Conservation (phyloP, 805 yeast species). For the Candida morakotiae region DNA sequence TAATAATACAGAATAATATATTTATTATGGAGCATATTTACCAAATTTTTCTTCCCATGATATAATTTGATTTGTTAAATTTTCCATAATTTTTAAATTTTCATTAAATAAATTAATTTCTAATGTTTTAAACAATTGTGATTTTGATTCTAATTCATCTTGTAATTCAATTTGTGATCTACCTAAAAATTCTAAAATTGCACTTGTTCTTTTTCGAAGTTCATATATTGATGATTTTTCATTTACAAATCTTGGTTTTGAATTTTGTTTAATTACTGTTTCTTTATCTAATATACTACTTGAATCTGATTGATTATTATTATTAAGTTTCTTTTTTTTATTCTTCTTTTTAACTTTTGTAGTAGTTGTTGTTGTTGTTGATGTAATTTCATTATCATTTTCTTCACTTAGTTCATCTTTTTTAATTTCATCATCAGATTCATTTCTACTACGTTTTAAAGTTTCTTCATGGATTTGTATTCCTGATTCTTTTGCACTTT, state of each 20-base stretch:
- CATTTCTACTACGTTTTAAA: not conserved
- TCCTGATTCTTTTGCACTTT: conserved; percentile 46
- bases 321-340: conserved; percentile 6
- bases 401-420: conserved; percentile 11
- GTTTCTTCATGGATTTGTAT: conserved; percentile 1
- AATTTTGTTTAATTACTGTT: conserved; percentile 61
- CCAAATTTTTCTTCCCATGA: conserved; percentile 79
- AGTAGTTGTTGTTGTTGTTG: conserved; percentile 1
- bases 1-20: conserved; percentile 31
- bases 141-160: conserved; percentile 61
- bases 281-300: conserved; percentile 25
- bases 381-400: conserved; percentile 11
- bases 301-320: not conserved
- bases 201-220: conserved; percentile 82
- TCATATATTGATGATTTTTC: conserved; percentile 72
- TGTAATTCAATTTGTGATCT: conserved; percentile 81
- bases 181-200: conserved; percentile 87
- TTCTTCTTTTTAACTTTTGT: not conserved
- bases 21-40: conserved; percentile 35
- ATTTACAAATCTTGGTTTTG: conserved; percentile 80
- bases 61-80: conserved; percentile 64
- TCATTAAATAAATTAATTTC: conserved; percentile 48
- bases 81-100: conserved; percentile 65
- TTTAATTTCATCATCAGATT: conserved; percentile 9
- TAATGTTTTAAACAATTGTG: conserved; percentile 34